Percentiles rank a stretch among this genome's conserved stretches.
Conservation (phyloP, 371 early-diverging fungal genomes). For the Saksenaea vasiformis region DNA sequence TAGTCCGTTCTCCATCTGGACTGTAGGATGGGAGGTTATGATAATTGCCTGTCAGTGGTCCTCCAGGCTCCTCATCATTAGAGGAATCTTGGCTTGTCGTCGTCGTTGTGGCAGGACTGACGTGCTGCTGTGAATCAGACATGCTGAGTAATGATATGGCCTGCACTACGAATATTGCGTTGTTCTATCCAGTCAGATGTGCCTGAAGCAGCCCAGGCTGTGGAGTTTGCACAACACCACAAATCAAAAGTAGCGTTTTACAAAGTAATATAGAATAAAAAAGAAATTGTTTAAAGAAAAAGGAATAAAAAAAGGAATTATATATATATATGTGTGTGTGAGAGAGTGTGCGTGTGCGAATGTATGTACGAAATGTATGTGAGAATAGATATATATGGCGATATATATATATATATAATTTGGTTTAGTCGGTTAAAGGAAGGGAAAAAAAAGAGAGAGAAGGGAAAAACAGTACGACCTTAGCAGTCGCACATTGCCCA, state of each 20-base stretch:
- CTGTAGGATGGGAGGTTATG: conserved; percentile 4
- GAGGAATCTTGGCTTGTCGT: conserved; percentile 2
- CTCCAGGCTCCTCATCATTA: conserved; percentile 8
- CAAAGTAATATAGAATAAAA: background rate
- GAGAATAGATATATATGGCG: background rate
- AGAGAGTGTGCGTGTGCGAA: too few relatives aligned
- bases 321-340: background rate
- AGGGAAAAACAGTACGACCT: background rate
- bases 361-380: background rate
- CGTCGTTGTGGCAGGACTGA: conserved; percentile 5
- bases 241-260: background rate
- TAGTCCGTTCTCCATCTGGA: conserved; percentile 10
- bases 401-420: background rate
- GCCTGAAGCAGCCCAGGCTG: background rate
- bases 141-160: background rate
- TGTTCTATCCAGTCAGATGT: background rate
- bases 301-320: background rate
- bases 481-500: too few relatives aligned
- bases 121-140: background rate
- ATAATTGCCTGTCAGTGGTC: conserved; percentile 9
- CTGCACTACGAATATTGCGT: background rate
- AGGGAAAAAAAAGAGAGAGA: conserved; percentile 3
- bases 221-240: background rate
- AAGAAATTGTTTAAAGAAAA: background rate
- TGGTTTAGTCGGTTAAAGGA: conserved; percentile 1